Evolutionary conservation across 352 stramenopile genomes (phyloP).

Genomic region (Pythium chondricola): DNA sequence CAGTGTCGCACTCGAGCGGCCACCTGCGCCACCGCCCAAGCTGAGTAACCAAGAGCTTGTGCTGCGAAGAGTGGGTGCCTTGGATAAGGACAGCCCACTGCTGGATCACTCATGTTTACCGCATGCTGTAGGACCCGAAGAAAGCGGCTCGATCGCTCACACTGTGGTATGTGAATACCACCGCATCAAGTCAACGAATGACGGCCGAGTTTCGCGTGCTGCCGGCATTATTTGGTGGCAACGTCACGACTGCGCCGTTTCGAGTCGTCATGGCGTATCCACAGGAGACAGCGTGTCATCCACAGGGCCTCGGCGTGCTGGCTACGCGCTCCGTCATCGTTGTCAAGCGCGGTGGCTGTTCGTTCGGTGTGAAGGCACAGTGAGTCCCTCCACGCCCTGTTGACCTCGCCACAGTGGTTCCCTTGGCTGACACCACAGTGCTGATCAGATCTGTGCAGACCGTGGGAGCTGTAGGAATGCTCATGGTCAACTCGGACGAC

Average conservation of each 20-base stretch:
- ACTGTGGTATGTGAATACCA: conserved; percentile 51
- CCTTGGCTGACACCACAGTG: too few species aligned
- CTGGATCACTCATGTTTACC: background rate
- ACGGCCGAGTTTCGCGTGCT: conserved; percentile 35
- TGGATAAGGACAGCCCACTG: background rate
- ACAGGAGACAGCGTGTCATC: conserved; percentile 61
- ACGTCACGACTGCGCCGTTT: conserved; percentile 40
- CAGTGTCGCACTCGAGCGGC: conserved; percentile 9
- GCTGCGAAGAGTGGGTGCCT: conserved; percentile 19
- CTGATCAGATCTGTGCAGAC: conserved; percentile 36
- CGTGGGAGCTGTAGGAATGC: conserved; percentile 47
- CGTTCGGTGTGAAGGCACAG: conserved; percentile 58
- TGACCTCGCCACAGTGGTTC: background rate
- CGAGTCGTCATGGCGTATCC: conserved; percentile 58
- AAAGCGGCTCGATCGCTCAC: conserved; percentile 33
- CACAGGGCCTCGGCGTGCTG: conserved; percentile 50
- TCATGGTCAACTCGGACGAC: conserved; percentile 61
- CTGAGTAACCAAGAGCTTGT: conserved; percentile 44
- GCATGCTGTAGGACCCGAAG: conserved; percentile 31
- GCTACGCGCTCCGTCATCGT: conserved; percentile 51
- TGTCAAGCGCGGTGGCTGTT: conserved; percentile 66
- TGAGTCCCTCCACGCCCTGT: conserved; percentile 16
- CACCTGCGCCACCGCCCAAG: conserved; percentile 20
- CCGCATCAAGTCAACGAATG: background rate
- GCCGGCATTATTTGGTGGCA: conserved; percentile 46